Evolutionary conservation across 257 asterid species (phyloP).

Genomic region (Penstemon davidsonii): DNA sequence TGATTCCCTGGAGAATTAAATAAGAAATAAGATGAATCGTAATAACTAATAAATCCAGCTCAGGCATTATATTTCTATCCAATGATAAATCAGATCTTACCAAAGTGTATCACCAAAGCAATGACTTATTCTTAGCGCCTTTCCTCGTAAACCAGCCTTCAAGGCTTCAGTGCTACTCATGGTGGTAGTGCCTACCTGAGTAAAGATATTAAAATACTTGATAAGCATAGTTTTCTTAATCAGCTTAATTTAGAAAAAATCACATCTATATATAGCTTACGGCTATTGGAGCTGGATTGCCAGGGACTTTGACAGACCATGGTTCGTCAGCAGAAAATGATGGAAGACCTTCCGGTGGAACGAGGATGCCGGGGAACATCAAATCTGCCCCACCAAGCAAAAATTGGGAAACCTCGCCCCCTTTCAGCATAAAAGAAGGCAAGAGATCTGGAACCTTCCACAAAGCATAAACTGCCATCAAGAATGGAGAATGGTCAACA

Average conservation of each 20-base stretch:
- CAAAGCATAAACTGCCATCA: slow-evolving; percentile 74
- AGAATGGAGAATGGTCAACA: slow-evolving; percentile 20
- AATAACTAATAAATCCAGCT: background rate
- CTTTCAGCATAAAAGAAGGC: slow-evolving; percentile 88
- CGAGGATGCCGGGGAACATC: slow-evolving; percentile 90
- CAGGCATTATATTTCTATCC: slow-evolving; percentile 10
- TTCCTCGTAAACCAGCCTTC: slow-evolving; percentile 89
- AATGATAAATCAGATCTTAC: slow-evolving; percentile 39
- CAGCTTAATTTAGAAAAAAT: slow-evolving; percentile 15
- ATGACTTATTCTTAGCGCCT: slow-evolving; percentile 79
- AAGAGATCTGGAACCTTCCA: slow-evolving; percentile 93
- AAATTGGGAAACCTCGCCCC: slow-evolving; percentile 85
- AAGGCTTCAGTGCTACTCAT: slow-evolving; percentile 78
- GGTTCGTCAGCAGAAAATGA: slow-evolving; percentile 78
- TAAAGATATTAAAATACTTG: slow-evolving; percentile 15
- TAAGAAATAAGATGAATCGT: background rate
- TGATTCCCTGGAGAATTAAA: slow-evolving; percentile 58
- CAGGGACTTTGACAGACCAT: slow-evolving; percentile 95
- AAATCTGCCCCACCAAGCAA: slow-evolving; percentile 96
- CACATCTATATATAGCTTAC: slow-evolving; percentile 47
- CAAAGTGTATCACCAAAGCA: slow-evolving; percentile 83
- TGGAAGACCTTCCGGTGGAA: slow-evolving; percentile 79
- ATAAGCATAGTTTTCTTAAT: slow-evolving; percentile 14
- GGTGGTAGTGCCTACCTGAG: slow-evolving; percentile 86
- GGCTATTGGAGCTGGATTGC: slow-evolving; percentile 92